These are phyloP conservation scores for Wickerhamiella azyma DNA, from an alignment of 805 yeast species.

Conservation along the genomic window DNA sequence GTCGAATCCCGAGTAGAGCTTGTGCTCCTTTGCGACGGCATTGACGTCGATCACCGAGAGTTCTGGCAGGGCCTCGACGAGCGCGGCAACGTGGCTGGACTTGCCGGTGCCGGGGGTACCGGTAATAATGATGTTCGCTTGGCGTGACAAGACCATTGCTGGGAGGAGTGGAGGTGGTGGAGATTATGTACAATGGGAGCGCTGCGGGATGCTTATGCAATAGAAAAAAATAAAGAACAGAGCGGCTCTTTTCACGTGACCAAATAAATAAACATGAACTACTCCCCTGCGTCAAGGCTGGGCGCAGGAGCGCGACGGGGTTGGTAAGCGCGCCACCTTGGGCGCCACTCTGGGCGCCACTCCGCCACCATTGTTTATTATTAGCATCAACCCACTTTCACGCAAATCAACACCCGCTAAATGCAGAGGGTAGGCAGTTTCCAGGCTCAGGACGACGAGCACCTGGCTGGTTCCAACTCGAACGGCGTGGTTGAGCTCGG, in stretches of 20 bases:
- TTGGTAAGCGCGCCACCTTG: no score
- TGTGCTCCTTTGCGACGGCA: slow-evolving; percentile 64
- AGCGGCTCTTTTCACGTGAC: no score
- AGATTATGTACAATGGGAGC: no score
- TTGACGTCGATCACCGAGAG: slow-evolving; percentile 52
- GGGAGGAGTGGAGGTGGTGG: neutral
- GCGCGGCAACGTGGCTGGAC: slow-evolving; percentile 54
- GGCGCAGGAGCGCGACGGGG: no score
- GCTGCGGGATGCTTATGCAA: no score
- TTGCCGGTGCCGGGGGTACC: slow-evolving; percentile 95
- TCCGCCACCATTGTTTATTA: neutral
- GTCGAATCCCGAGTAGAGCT: slow-evolving; percentile 74
- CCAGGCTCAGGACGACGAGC: slow-evolving; percentile 1
- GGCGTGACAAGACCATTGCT: slow-evolving; percentile 17
- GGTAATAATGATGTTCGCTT: slow-evolving; percentile 70
- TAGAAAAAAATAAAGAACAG: no score
- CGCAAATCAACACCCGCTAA: no score
- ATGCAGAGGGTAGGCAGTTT: slow-evolving; percentile 9
- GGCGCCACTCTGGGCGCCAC: no score
- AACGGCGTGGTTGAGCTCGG: slow-evolving; percentile 12
- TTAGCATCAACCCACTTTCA: neutral
- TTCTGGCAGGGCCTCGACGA: slow-evolving; percentile 39
- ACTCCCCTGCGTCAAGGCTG: no score
- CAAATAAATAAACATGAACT: no score
- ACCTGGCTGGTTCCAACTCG: neutral